Evolutionary conservation across 1,284 basidiomycete genomes (phyloP).

Genomic region (Ceratorhiza oryzae-sativae): DNA sequence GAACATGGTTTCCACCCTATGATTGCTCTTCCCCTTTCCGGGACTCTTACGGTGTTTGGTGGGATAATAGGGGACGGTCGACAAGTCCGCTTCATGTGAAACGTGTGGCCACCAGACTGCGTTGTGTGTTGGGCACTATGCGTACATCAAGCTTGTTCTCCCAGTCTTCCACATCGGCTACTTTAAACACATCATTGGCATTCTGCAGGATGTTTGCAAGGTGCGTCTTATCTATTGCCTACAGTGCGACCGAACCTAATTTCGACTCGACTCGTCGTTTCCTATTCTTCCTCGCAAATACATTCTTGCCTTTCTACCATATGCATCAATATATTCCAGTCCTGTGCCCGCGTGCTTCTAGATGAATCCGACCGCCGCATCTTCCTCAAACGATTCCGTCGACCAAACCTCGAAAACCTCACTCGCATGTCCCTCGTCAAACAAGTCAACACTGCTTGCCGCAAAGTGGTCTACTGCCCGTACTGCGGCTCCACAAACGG

Average conservation of each 20-base stretch:
- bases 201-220: slow-evolving; percentile 97
- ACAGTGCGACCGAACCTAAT: neutral
- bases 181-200: slow-evolving; percentile 93
- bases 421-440: slow-evolving; percentile 88
- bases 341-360: slow-evolving; percentile 93
- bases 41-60: slow-evolving; percentile 1
- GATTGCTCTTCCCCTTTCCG: slow-evolving; percentile 13
- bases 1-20: neutral
- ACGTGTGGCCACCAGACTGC: slow-evolving; percentile 93
- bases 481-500: slow-evolving; percentile 95
- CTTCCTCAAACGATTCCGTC: slow-evolving; percentile 89
- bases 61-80: slow-evolving; percentile 82
- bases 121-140: slow-evolving; percentile 98
- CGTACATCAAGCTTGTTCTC: slow-evolving; percentile 94
- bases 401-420: slow-evolving; percentile 91
- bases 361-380: slow-evolving; percentile 85
- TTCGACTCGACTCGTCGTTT: neutral
- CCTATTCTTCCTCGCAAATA: neutral
- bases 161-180: slow-evolving; percentile 99
- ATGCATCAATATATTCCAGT: slow-evolving; percentile 57
- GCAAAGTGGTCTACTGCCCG: slow-evolving; percentile 92
- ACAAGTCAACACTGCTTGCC: slow-evolving; percentile 86
- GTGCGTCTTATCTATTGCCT: slow-evolving; percentile 54
- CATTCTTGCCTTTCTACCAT: neutral
- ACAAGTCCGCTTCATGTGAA: slow-evolving; percentile 91